These are phyloP conservation scores for Ogataea kodamae DNA, from an alignment of 805 yeast genomes.

Conservation along the genomic window DNA sequence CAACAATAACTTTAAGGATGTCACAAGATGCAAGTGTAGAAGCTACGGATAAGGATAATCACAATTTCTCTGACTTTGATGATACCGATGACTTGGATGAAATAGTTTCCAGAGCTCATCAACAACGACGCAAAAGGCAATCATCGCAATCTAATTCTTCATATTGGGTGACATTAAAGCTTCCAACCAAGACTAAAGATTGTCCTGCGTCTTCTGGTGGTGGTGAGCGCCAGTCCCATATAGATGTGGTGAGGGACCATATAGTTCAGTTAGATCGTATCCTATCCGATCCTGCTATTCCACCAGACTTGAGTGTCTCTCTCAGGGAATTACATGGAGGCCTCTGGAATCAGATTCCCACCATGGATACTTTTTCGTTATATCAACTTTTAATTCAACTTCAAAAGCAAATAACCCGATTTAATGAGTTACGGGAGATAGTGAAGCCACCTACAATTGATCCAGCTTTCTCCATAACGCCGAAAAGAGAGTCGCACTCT, in stretches of 20 bases:
- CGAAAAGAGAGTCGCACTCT: too few relatives aligned
- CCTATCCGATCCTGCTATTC: conserved; percentile 13
- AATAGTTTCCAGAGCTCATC: conserved; percentile 15
- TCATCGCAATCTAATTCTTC: neutral
- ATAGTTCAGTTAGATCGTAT: conserved; percentile 7
- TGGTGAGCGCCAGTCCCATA: conserved; percentile 2
- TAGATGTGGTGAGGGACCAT: conserved; percentile 8
- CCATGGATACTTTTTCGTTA: conserved; percentile 13
- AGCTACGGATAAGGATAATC: conserved; percentile 3
- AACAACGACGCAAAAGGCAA: conserved; percentile 8
- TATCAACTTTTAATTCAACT: conserved; percentile 12
- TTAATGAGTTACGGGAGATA: conserved; percentile 6
- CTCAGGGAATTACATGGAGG: conserved; percentile 10
- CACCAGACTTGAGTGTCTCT: conserved; percentile 7
- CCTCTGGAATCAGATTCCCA: conserved; percentile 11
- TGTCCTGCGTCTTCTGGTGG: neutral
- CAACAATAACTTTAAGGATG: conserved; percentile 2
- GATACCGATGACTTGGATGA: conserved; percentile 17
- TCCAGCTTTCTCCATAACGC: neutral
- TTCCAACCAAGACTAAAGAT: conserved; percentile 6
- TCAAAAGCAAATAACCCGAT: conserved; percentile 10
- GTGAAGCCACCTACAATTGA: conserved; percentile 1
- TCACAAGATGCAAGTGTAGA: conserved; percentile 2
- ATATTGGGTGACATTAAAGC: conserved; percentile 11
- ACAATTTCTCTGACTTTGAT: conserved; percentile 10